Evolutionary conservation across 768 basidiomycete genomes (phyloP).

Genomic region (Kwoniella europaea): DNA sequence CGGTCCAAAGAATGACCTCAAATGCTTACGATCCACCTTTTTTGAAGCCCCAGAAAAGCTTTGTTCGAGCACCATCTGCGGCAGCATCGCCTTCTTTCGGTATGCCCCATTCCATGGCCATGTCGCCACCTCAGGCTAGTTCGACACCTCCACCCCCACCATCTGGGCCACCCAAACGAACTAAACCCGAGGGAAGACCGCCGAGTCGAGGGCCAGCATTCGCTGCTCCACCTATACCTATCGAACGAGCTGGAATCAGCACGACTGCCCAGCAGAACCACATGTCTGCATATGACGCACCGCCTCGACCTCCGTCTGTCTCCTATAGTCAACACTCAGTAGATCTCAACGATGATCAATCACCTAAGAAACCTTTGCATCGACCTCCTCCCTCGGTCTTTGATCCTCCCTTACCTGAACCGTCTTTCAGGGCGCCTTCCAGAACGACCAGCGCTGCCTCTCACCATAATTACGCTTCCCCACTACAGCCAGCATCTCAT

Average conservation of each 20-base stretch:
- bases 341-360: not conserved
- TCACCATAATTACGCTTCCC: not conserved
- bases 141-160: conserved; percentile 27
- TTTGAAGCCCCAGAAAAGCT: conserved; percentile 45
- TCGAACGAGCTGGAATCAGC: not conserved
- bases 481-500: not conserved
- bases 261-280: not conserved
- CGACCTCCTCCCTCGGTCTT: conserved; percentile 18
- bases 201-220: conserved; percentile 14
- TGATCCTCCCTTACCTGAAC: conserved; percentile 13
- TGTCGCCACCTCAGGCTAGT: conserved; percentile 29
- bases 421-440: conserved; percentile 9
- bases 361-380: conserved; percentile 10
- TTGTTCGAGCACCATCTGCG: conserved; percentile 32
- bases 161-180: conserved; percentile 33
- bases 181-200: conserved; percentile 17
- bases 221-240: conserved; percentile 7
- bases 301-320: conserved; percentile 15
- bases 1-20: conserved; percentile 31
- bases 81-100: conserved; percentile 21
- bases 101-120: not conserved
- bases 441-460: conserved; percentile 15
- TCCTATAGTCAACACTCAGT: not conserved
- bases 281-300: conserved; percentile 7
- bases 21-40: conserved; percentile 53